Evolutionary conservation across 768 basidiomycete species (phyloP).

Genomic region (Gloeophyllum trabeum): DNA sequence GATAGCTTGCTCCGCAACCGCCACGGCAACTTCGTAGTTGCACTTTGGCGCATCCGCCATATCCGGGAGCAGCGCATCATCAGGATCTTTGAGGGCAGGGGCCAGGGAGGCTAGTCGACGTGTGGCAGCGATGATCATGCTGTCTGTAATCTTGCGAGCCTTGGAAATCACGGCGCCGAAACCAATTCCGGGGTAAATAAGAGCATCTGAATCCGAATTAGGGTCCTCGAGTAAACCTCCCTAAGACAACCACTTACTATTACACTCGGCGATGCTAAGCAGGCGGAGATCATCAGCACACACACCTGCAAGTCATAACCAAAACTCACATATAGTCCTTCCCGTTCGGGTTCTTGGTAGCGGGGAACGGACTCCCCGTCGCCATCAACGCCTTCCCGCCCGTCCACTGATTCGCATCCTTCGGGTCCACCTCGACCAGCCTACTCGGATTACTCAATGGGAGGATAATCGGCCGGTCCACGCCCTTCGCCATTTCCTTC

Average conservation of each 20-base stretch:
- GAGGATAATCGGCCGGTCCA: conserved; percentile 72
- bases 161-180: conserved; percentile 66
- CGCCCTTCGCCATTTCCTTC: conserved; percentile 52
- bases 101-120: conserved; percentile 64
- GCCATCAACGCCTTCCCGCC: conserved; percentile 70
- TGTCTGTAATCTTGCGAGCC: conserved; percentile 57
- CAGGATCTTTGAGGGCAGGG: conserved; percentile 62
- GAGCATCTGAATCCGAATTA: conserved; percentile 32
- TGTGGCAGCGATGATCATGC: conserved; percentile 83
- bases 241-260: conserved; percentile 26
- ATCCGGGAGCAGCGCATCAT: conserved; percentile 64
- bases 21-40: conserved; percentile 73
- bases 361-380: conserved; percentile 77
- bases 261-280: conserved; percentile 60
- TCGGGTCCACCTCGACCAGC: conserved; percentile 66
- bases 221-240: background rate
- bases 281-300: conserved; percentile 4
- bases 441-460: conserved; percentile 76
- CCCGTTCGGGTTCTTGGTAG: conserved; percentile 53
- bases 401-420: conserved; percentile 69
- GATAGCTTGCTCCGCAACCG: conserved; percentile 70
- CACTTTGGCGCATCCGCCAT: conserved; percentile 62
- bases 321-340: conserved; percentile 53
- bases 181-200: conserved; percentile 81
- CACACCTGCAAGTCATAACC: background rate